Conservation (phyloP, 805 yeast species). For the Geotrichum ghanense region DNA sequence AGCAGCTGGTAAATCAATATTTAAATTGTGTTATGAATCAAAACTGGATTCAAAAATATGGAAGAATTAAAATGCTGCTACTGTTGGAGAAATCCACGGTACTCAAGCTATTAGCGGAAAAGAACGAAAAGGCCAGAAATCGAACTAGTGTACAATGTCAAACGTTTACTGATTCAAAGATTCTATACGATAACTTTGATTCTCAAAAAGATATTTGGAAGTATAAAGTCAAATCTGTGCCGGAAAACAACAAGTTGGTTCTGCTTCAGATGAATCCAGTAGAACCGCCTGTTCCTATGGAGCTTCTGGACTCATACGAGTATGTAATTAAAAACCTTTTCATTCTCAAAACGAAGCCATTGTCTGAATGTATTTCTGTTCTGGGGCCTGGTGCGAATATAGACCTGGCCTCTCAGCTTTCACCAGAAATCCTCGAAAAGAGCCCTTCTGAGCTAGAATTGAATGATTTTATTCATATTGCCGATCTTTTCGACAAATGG, state of each 20-base stretch:
- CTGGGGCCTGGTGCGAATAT: slow-evolving; percentile 72
- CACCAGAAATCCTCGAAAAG: slow-evolving; percentile 31
- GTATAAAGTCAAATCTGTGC: slow-evolving; percentile 14
- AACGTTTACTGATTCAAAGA: slow-evolving; percentile 32
- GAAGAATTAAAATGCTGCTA: slow-evolving; percentile 63
- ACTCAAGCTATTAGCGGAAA: slow-evolving; percentile 46
- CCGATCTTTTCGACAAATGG: slow-evolving; percentile 54
- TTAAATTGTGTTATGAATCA: slow-evolving; percentile 51
- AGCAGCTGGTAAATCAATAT: slow-evolving; percentile 66
- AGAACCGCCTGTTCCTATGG: slow-evolving; percentile 26
- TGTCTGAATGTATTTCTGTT: slow-evolving; percentile 36
- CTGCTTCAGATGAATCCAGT: slow-evolving; percentile 48
- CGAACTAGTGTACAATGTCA: slow-evolving; percentile 57
- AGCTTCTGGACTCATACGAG: slow-evolving; percentile 47
- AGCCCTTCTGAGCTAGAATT: slow-evolving; percentile 37
- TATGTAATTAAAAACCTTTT: slow-evolving; percentile 53
- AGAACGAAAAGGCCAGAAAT: slow-evolving; percentile 41
- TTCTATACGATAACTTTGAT: slow-evolving; percentile 5
- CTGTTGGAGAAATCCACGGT: slow-evolving; percentile 56
- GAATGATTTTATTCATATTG: slow-evolving; percentile 43
- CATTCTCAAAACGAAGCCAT: slow-evolving; percentile 34
- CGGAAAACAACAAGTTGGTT: slow-evolving; percentile 19
- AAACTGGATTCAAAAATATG: slow-evolving; percentile 66
- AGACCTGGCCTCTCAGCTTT: slow-evolving; percentile 26
- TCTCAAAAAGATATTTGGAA: slow-evolving; percentile 8